phyloP scores from a whole-genome alignment of 2,329 filamentous ascomycete species.

The Claviceps fusiformis region DNA sequence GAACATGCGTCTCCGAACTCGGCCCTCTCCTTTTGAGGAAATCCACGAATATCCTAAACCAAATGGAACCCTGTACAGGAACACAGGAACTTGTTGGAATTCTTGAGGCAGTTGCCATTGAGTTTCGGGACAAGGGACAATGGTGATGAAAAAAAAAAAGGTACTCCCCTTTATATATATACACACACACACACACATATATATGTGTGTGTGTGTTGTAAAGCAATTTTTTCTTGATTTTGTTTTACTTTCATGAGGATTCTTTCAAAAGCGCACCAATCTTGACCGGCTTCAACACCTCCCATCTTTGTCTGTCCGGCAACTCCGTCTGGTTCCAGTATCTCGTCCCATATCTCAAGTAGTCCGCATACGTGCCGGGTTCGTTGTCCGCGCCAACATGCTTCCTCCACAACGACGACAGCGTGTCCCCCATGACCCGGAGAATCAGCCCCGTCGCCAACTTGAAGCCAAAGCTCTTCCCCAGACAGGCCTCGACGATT shows the following conservation, averaged over 20 bases:
- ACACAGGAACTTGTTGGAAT: too few species aligned
- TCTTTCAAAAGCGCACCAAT: slow-evolving; percentile 15
- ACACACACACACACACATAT: too few species aligned
- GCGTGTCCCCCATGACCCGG: slow-evolving; percentile 31
- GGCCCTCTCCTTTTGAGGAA: too few species aligned
- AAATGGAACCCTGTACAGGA: too few species aligned
- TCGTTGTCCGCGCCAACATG: slow-evolving; percentile 33
- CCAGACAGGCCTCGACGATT: slow-evolving; percentile 38
- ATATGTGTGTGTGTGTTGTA: too few species aligned
- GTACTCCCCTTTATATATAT: background rate
- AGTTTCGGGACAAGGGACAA: background rate
- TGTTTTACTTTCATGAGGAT: background rate
- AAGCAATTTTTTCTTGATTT: too few species aligned
- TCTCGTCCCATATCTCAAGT: slow-evolving; percentile 35
- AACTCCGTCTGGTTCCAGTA: slow-evolving; percentile 31
- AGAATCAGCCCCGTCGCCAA: slow-evolving; percentile 40
- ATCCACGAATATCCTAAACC: too few species aligned
- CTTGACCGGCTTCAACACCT: slow-evolving; percentile 24
- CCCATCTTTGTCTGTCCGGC: slow-evolving; percentile 21
- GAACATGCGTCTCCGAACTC: too few species aligned
- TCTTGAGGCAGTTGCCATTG: background rate
- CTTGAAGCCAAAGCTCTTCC: slow-evolving; percentile 39
- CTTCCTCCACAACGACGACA: slow-evolving; percentile 39
- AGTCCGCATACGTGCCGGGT: slow-evolving; percentile 38
- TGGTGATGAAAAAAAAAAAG: too few species aligned